Evolutionary conservation across 2,329 filamentous ascomycete genomes (phyloP), one percentile per base, ranked within the genome.

Genomic region (Penicillium sp.): DNA sequence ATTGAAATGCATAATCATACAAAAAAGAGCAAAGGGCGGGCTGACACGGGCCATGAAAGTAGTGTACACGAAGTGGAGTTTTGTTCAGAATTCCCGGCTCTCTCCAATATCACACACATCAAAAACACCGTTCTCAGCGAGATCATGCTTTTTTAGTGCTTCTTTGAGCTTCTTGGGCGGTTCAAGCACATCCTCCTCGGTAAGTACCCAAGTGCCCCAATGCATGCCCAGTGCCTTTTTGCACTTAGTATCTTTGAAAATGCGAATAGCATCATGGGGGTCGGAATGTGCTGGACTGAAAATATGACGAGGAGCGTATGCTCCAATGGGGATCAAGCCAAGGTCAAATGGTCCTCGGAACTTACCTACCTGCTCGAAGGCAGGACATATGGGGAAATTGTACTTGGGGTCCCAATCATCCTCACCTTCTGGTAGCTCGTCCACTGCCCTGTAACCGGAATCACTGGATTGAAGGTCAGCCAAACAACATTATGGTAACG

Each of bases 241-340:
- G 74, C 91, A 96, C 58, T 79, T 80, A 0, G 89, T 95, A 61
- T 96, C 91, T 6, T 77, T 70, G 69, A 95, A 95, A 59, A 97
- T 95, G 62, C 93, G 89, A 32, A 95, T 90, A 0, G 86, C 81
- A 66, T 97, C 92, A 58, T 83, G 84, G 0, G 92, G 92, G 66
- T 95, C 88, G 6, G 88, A 86, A 67, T 97, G 92, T 79, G 95
- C 84, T 18, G 83, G 75, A 41, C 84, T 89, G 76, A 93, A 91
- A 54, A 93, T 70, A 60, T 70, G 78, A 37, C 72, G 66, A 40
- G 72, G 72, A 51, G 81, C 77, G 69, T 96, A 96, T 1, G 91
- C 92, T 46, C 92, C 92, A 59, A 97, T 96, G 33, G 92, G 92
- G 56, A 97, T 93, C 47, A 96, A 73, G 0, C 92, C 92, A 6